phyloP scores from a whole-genome alignment of 306 rosid species.

The Dryas drummondii region DNA sequence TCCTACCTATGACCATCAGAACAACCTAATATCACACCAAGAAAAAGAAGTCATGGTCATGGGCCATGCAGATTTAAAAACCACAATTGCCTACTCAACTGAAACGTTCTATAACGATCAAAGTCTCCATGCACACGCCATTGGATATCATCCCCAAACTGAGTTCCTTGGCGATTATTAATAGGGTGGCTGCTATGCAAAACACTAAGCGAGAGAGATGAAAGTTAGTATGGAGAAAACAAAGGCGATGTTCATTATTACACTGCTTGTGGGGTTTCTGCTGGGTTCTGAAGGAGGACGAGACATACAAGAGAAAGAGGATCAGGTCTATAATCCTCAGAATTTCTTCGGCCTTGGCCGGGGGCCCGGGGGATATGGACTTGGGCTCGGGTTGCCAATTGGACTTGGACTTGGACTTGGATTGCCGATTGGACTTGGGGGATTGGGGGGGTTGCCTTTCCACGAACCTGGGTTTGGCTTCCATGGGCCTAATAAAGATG shows the following conservation, averaged over 20 bases:
- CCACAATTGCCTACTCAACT: background rate
- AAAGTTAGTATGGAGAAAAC: slow-evolving; percentile 32
- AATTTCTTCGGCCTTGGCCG: background rate
- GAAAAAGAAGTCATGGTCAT: background rate
- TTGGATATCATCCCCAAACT: background rate
- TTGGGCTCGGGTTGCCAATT: no score
- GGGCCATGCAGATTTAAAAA: background rate
- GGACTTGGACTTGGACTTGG: no score
- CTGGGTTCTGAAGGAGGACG: slow-evolving; percentile 31
- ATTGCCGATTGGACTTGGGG: no score
- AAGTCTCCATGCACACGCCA: slow-evolving; percentile 17
- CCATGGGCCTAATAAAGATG: no score
- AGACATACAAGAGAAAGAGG: slow-evolving; percentile 3
- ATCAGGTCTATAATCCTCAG: background rate
- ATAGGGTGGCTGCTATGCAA: slow-evolving; percentile 18
- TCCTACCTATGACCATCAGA: background rate
- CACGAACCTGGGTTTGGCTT: no score
- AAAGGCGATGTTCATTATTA: slow-evolving; percentile 11
- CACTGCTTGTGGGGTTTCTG: slow-evolving; percentile 27
- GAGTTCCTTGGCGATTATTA: slow-evolving; percentile 22
- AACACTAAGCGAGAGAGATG: background rate
- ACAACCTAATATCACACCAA: slow-evolving; percentile 14
- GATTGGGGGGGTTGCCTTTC: no score
- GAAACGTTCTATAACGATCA: slow-evolving; percentile 4
- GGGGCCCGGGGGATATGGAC: no score